phyloP scores from a whole-genome alignment of 495 filamentous ascomycete genomes.

The Penicillium macrosclerotiorum region DNA sequence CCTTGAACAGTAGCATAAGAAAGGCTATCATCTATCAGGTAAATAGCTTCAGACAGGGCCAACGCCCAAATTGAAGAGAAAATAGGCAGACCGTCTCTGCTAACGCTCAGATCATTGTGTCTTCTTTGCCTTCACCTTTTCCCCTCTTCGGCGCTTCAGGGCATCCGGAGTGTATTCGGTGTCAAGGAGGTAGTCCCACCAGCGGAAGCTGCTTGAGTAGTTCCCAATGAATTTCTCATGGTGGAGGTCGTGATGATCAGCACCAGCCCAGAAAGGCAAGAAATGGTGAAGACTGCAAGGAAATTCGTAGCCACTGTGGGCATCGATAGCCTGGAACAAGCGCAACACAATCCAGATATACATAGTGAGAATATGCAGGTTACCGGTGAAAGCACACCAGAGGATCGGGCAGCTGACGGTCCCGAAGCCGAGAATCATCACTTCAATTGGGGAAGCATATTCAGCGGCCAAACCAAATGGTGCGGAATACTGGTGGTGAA shows the following conservation, averaged over 20 bases:
- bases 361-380: conserved; percentile 95
- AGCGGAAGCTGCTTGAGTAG: conserved; percentile 95
- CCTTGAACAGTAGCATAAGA: conserved; percentile 14
- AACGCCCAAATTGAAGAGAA: conserved; percentile 14
- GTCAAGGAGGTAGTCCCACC: conserved; percentile 95
- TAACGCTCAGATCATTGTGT: conserved; percentile 26
- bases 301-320: conserved; percentile 96
- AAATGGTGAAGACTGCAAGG: conserved; percentile 95
- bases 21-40: conserved; percentile 13
- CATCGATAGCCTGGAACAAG: conserved; percentile 96
- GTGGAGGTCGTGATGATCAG: conserved; percentile 93
- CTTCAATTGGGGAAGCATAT: conserved; percentile 96
- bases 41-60: conserved; percentile 12
- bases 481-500: conserved; percentile 97
- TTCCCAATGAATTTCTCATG: conserved; percentile 98
- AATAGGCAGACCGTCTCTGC: conserved; percentile 14
- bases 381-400: conserved; percentile 77
- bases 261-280: conserved; percentile 98
- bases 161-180: conserved; percentile 91
- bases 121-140: conserved; percentile 66
- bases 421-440: conserved; percentile 89
- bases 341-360: conserved; percentile 94
- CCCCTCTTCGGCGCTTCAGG: conserved; percentile 76
- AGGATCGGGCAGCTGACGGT: conserved; percentile 80
- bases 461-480: conserved; percentile 96